Percentiles rank a stretch among this genome's conserved stretches.
phyloP scores from a whole-genome alignment of 1,284 basidiomycete species.

The Cutaneotrichosporon dermatis region DNA sequence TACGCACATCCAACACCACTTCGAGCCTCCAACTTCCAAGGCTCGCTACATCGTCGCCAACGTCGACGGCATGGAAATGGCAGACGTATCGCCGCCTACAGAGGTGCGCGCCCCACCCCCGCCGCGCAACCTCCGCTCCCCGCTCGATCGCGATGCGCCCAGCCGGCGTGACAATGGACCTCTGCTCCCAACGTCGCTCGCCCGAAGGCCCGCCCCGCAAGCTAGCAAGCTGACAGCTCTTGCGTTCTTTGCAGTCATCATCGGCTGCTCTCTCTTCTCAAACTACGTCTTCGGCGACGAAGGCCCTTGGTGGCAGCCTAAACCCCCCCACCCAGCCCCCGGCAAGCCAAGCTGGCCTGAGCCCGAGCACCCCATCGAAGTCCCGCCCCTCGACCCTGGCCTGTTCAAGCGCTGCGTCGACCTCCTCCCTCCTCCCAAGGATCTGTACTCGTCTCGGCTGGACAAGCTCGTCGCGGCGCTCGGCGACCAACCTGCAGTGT shows the following conservation, averaged over 20 bases:
- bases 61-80: background rate
- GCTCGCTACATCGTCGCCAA: background rate
- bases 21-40: background rate
- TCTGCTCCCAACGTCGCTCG: background rate
- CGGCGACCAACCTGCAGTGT: conserved; percentile 11
- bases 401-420: conserved; percentile 7
- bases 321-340: too few species aligned
- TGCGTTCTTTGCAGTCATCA: too few species aligned
- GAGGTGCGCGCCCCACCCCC: too few species aligned
- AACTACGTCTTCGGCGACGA: too few species aligned
- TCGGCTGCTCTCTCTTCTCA: too few species aligned
- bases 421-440: conserved; percentile 14
- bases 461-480: conserved; percentile 15
- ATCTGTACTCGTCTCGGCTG: conserved; percentile 17
- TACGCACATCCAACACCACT: background rate
- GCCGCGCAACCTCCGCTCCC: background rate
- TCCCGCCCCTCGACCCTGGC: background rate
- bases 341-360: background rate
- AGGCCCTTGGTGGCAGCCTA: too few species aligned
- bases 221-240: too few species aligned
- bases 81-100: too few species aligned
- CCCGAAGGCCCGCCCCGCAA: background rate
- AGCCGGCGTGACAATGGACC: background rate
- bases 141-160: background rate
- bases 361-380: background rate